phyloP scores from a whole-genome alignment of 2,329 filamentous ascomycete species.

The Diaporthe citri region DNA sequence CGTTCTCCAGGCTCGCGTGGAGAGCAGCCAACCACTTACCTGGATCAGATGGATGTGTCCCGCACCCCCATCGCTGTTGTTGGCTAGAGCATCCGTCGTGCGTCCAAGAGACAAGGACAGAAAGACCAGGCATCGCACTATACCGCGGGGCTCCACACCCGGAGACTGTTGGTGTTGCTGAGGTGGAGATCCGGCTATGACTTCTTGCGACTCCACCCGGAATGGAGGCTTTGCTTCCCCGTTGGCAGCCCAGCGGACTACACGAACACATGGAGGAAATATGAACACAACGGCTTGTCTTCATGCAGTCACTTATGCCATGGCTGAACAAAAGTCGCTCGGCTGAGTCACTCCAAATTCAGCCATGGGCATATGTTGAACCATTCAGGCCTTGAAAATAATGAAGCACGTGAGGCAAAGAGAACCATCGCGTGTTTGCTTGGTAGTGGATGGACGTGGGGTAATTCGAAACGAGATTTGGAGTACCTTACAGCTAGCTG shows the following conservation, averaged over 20 bases:
- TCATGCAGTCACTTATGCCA: neutral
- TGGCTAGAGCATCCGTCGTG: neutral
- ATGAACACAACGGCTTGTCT: neutral
- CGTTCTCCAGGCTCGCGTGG: neutral
- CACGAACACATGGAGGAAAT: neutral
- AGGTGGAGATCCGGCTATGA: neutral
- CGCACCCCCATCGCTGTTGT: neutral
- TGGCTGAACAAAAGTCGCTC: no score
- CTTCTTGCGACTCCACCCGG: neutral
- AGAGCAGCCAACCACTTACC: neutral
- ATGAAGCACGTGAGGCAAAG: neutral
- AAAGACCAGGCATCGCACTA: neutral
- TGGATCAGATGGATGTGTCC: neutral
- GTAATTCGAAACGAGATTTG: neutral
- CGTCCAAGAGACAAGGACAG: neutral
- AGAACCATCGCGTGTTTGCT: neutral
- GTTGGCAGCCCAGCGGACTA: neutral
- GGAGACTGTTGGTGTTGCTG: constrained; percentile 8
- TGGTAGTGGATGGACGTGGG: neutral
- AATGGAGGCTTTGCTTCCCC: neutral
- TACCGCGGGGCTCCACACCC: neutral
- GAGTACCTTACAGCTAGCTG: neutral
- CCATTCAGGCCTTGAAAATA: no score
- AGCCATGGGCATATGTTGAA: neutral
- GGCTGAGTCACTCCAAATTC: neutral